Evolutionary conservation across 2,329 filamentous ascomycete species (phyloP), one percentile per base, ranked within the genome.

Genomic region (Triangularia setosa): DNA sequence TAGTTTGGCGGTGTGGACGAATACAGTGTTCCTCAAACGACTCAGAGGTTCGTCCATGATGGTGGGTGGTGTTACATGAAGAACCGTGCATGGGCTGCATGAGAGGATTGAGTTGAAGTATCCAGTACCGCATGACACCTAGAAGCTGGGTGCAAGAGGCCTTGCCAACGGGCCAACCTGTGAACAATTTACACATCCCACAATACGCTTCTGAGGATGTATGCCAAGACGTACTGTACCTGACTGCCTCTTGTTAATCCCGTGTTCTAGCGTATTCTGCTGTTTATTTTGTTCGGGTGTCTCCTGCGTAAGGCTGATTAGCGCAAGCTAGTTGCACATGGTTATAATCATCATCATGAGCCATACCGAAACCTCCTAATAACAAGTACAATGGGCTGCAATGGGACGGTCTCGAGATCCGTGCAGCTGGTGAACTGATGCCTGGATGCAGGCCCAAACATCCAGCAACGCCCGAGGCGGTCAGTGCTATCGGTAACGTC

Each of bases 71-170:
- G 58, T 18, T 24, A 28, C 25, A 30, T 53, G 58, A 52, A 60
- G 58, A 60, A 60, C 58, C 58, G 58, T 60, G 58, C 58, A 60
- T 60, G 58, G 30, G 21, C 24, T 18, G 58, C 58, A 60, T 48
- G 57, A 25, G 57, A 59, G 57, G 33, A 8, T 35, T 27, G 23
- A 40, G 27, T 16, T 59, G 14, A 40, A 28, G 57, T 48, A 25
- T 18, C 21, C 33, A 27, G 30, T 23, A 58, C 58, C 24, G 25
- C 58, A 40, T 53, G 40, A 60, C 35, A n/a, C n/a, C n/a, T n/a
- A 44, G 7, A 21, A 24, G 40, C 56, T 59, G 57, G 21, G 23
- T 44, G 57, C 55, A 58, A 35, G 33, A 58, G 57, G 3, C 24
- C 44, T 60, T 21, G 28, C 8, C 35, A 48, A 59, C 23, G 57